Evolutionary conservation across 2,329 filamentous ascomycete genomes (phyloP).

Genomic region (Diplodia sapinea): DNA sequence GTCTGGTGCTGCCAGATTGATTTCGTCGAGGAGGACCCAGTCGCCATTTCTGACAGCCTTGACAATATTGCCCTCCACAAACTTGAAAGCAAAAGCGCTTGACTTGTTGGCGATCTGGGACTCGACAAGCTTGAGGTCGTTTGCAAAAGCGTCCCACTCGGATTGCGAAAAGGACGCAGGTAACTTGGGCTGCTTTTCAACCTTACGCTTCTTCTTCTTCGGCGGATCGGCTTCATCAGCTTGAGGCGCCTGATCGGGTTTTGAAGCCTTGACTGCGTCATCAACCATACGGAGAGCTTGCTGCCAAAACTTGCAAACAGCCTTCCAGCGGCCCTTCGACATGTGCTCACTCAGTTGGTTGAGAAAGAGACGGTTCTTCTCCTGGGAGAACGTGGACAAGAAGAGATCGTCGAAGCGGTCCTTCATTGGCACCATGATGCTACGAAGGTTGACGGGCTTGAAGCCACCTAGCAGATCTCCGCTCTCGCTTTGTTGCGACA

Average conservation of each 20-base stretch:
- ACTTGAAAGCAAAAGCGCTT: constrained; percentile 87
- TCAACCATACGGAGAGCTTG: constrained; percentile 89
- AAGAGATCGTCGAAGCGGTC: constrained; percentile 95
- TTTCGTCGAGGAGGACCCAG: constrained; percentile 96
- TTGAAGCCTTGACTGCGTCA: constrained; percentile 42
- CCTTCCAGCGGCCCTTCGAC: constrained; percentile 84
- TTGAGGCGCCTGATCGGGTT: background rate
- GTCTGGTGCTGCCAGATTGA: constrained; percentile 93
- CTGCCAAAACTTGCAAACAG: constrained; percentile 82
- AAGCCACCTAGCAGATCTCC: constrained; percentile 96
- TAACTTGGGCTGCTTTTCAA: constrained; percentile 57
- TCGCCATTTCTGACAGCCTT: constrained; percentile 95
- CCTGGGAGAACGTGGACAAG: constrained; percentile 80
- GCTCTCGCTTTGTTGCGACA: constrained; percentile 97
- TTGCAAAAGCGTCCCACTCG: constrained; percentile 81
- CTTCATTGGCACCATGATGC: constrained; percentile 83
- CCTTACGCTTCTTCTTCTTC: constrained; percentile 71
- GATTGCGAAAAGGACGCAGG: constrained; percentile 60
- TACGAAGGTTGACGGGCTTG: constrained; percentile 92
- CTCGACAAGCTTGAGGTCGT: constrained; percentile 77
- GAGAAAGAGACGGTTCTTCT: constrained; percentile 82
- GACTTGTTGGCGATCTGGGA: constrained; percentile 75
- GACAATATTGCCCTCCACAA: constrained; percentile 94
- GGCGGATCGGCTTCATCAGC: constrained; percentile 40
- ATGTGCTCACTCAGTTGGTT: constrained; percentile 80